These are phyloP conservation scores for Annulohypoxylon truncatum DNA, from an alignment of 2,329 filamentous ascomycete species.

Conservation along the genomic window DNA sequence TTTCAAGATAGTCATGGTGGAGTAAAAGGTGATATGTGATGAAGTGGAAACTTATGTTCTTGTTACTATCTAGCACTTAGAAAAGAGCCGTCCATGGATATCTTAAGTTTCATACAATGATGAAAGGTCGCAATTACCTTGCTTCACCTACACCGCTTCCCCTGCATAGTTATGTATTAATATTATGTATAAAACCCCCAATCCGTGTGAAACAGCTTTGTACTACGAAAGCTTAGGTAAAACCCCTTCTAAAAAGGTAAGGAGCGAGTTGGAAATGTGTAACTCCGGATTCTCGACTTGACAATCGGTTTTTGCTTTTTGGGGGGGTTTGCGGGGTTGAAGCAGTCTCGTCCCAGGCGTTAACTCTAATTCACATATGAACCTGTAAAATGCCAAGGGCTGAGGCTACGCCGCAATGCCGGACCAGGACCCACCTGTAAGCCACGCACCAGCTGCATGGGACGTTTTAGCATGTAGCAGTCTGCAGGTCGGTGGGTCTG, in stretches of 20 bases:
- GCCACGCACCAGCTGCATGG: conserved; percentile 25
- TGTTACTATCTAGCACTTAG: background rate
- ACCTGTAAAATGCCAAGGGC: conserved; percentile 19
- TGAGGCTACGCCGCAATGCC: conserved; percentile 36
- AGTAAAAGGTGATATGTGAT: conserved; percentile 9
- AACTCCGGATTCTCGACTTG: conserved; percentile 21
- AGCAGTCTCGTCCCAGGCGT: background rate
- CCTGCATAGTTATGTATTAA: no score
- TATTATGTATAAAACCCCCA: background rate
- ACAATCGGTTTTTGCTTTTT: background rate
- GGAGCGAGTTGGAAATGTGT: background rate
- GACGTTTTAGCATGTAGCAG: conserved; percentile 14
- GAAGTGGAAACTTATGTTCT: background rate
- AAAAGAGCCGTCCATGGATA: background rate
- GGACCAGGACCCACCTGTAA: conserved; percentile 9
- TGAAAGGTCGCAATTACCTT: background rate
- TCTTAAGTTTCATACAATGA: background rate
- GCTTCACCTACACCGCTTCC: background rate
- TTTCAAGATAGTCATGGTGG: conserved; percentile 6
- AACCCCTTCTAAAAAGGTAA: background rate
- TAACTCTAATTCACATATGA: conserved; percentile 8
- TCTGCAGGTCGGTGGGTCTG: conserved; percentile 24
- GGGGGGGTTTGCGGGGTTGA: background rate
- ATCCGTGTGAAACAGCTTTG: background rate
- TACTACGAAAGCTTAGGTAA: background rate